Evolutionary conservation across 2,329 filamentous ascomycete genomes (phyloP).

Genomic region (Sporothrix dimorphospora): DNA sequence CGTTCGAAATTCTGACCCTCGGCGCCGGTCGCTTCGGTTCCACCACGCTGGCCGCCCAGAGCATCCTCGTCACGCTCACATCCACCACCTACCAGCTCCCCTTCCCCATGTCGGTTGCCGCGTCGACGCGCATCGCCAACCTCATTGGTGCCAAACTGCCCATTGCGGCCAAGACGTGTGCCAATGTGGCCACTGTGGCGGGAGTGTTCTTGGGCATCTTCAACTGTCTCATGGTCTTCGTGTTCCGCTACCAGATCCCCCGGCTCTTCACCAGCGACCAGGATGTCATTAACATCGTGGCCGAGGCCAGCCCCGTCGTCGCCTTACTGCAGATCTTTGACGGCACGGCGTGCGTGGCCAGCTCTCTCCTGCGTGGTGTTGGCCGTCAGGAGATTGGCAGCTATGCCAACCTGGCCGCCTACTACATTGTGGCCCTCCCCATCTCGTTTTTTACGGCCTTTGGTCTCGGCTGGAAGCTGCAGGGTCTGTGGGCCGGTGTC

Average conservation of each 20-base stretch:
- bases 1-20: slow-evolving; percentile 90
- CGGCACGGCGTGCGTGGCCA: slow-evolving; percentile 74
- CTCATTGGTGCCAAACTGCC: slow-evolving; percentile 85
- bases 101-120: slow-evolving; percentile 87
- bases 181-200: slow-evolving; percentile 71
- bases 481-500: slow-evolving; percentile 80
- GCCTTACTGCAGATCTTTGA: slow-evolving; percentile 92
- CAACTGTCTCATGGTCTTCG: slow-evolving; percentile 72
- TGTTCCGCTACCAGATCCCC: slow-evolving; percentile 73
- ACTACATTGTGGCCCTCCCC: slow-evolving; percentile 85
- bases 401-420: slow-evolving; percentile 82
- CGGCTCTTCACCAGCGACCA: slow-evolving; percentile 75
- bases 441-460: slow-evolving; percentile 80
- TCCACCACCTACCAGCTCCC: slow-evolving; percentile 87
- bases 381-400: slow-evolving; percentile 89
- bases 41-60: slow-evolving; percentile 83
- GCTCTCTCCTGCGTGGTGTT: slow-evolving; percentile 83
- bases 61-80: slow-evolving; percentile 76
- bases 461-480: slow-evolving; percentile 72
- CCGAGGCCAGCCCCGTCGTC: slow-evolving; percentile 74
- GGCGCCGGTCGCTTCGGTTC: slow-evolving; percentile 78
- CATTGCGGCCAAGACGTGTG: slow-evolving; percentile 76
- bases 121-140: slow-evolving; percentile 87
- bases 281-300: slow-evolving; percentile 70
- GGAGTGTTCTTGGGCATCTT: slow-evolving; percentile 74